These are phyloP conservation scores for Bruguiera hainesii DNA, from an alignment of 441 rosid species.

Conservation along the genomic window DNA sequence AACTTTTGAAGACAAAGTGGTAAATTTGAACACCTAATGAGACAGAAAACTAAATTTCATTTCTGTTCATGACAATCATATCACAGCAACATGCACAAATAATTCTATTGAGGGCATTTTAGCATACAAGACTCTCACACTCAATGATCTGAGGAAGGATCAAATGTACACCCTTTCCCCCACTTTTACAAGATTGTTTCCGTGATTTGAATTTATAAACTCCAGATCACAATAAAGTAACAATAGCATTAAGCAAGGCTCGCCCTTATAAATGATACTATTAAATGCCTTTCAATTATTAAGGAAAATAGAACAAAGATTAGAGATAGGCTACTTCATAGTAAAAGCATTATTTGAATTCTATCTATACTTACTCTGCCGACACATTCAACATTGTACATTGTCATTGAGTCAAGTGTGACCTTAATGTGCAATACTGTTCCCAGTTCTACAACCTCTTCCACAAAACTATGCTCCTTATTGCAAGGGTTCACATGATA, in stretches of 20 bases:
- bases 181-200: too few species aligned
- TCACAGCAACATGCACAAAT: neutral
- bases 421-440: neutral
- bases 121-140: neutral
- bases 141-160: too few species aligned
- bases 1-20: too few species aligned
- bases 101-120: conserved; percentile 1
- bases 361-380: neutral
- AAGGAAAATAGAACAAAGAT: neutral
- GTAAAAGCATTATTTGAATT: neutral
- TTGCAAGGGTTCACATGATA: neutral
- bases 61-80: conserved; percentile 7
- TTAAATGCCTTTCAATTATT: too few species aligned
- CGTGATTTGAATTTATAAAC: too few species aligned
- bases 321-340: neutral
- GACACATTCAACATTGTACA: neutral
- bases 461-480: neutral
- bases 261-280: too few species aligned
- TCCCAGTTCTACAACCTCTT: neutral
- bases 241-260: too few species aligned
- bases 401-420: neutral
- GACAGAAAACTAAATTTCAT: conserved; percentile 1
- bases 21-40: neutral
- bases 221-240: too few species aligned
- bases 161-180: too few species aligned